These are phyloP conservation scores for Piloderma croceum DNA, from an alignment of 768 basidiomycete genomes.

Conservation along the genomic window DNA sequence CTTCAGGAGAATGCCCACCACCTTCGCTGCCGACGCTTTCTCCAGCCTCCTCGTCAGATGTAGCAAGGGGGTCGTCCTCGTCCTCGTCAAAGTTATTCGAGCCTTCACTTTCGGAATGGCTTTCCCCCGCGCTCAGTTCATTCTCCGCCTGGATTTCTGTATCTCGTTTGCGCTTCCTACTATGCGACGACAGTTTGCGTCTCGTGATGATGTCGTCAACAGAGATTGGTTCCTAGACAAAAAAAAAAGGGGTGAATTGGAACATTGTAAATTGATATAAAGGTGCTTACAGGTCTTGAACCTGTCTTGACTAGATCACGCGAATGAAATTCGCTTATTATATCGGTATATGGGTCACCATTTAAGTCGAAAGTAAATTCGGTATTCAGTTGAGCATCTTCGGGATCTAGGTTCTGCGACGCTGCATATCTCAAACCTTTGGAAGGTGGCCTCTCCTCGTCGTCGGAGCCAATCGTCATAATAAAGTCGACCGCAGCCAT, in stretches of 20 bases:
- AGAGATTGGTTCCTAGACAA: slow-evolving; percentile 62
- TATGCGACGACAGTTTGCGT: slow-evolving; percentile 39
- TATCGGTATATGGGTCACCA: slow-evolving; percentile 62
- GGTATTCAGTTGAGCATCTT: slow-evolving; percentile 66
- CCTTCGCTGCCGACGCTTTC: slow-evolving; percentile 40
- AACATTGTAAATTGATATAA: slow-evolving; percentile 1
- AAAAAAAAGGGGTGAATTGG: slow-evolving; percentile 7
- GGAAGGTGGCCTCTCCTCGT: slow-evolving; percentile 41
- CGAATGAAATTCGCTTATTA: slow-evolving; percentile 36
- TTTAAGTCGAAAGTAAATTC: slow-evolving; percentile 78
- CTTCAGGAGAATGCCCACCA: too few relatives aligned
- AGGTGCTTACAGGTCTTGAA: slow-evolving; percentile 49
- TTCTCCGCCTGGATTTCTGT: too few relatives aligned
- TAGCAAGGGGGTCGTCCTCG: slow-evolving; percentile 27
- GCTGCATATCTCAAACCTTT: slow-evolving; percentile 14
- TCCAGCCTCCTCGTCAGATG: slow-evolving; percentile 30
- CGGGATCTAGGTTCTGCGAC: slow-evolving; percentile 29
- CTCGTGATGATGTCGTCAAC: slow-evolving; percentile 91
- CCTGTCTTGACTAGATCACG: slow-evolving; percentile 58
- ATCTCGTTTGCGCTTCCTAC: slow-evolving; percentile 60
- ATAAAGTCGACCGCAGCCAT: slow-evolving; percentile 60
- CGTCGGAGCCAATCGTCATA: slow-evolving; percentile 81
- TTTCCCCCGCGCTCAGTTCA: slow-evolving; percentile 29
- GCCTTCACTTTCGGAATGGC: slow-evolving; percentile 17
- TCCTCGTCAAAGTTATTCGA: slow-evolving; percentile 35